Base-by-base conservation (phyloP, 2,329 filamentous ascomycete species). In the Aciculosporium take region DNA sequence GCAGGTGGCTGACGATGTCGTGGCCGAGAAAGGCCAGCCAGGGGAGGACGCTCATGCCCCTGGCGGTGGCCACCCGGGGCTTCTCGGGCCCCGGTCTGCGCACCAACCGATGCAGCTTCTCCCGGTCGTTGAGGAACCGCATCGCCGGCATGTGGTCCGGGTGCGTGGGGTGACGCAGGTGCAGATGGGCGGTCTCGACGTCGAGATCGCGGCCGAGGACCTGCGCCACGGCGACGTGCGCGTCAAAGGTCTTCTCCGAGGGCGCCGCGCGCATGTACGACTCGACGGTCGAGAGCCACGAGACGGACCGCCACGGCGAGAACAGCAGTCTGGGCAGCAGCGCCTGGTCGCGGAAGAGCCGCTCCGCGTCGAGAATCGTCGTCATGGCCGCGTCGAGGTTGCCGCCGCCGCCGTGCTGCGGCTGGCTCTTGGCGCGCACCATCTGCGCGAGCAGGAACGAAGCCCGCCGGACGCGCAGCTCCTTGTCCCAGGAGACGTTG, bases 241-340 rank as follows among this genome's bases (percentile, higher is more conserved):
- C 56, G 43, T 77, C 69, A 41, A 74, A 78, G 1, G 72, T 57
- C 5, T 57, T 48, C 17, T 64, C 63, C 0, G 69, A 67, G 0
- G 72, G 68, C 7, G 59, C 59, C 0, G 61, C 57, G 29, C 64
- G 59, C 47, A 63, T 60, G 52, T 64, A 67, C 2, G 67, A 64
- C 33, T 69, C 61, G 8, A 73, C 66, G 0, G 72, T 76, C 0
- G 72, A 70, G 17, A 61, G 52, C 67, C 66, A 72, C 1, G 71
- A 71, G 1, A 76, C 56, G 6, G 50, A 51, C 3, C 55, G 53
- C 73, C 72, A 77, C 0, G 66, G 58, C 1, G 51, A 50, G 20
- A 62, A 53, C 6, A 74, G 47, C 13, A 63, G 53, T 2, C 54
- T 44, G 3, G 59, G 56, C 1, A 64, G 60, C 1, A 59, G 53